phyloP scores from a whole-genome alignment of 768 basidiomycete species.

The Hericium rajendrae region DNA sequence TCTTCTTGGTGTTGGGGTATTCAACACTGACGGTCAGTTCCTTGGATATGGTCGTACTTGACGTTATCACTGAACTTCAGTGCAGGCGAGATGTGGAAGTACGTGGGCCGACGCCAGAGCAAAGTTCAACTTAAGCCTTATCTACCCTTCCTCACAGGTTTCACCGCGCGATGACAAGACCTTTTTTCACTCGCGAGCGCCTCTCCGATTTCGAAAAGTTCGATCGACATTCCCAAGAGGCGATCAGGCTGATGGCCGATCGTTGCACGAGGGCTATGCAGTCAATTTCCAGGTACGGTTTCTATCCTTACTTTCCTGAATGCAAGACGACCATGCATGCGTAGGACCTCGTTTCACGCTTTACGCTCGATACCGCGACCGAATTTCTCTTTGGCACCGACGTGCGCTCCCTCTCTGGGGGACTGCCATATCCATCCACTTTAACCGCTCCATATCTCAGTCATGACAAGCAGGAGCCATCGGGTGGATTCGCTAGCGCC shows the following conservation, averaged over 20 bases:
- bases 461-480: background rate
- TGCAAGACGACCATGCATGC: background rate
- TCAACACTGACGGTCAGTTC: constrained; percentile 36
- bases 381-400: constrained; percentile 40
- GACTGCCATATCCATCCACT: constrained; percentile 29
- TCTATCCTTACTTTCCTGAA: background rate
- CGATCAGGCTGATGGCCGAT: constrained; percentile 3
- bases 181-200: constrained; percentile 23
- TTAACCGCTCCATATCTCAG: background rate
- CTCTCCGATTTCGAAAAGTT: constrained; percentile 24
- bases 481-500: background rate
- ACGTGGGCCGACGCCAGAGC: background rate
- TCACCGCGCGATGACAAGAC: constrained; percentile 26
- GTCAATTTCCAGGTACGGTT: background rate
- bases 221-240: constrained; percentile 20
- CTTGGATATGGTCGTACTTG: background rate
- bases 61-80: too few species aligned
- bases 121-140: background rate
- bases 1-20: constrained; percentile 40
- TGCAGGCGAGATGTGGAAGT: background rate
- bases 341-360: constrained; percentile 35
- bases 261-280: background rate
- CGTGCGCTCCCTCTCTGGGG: constrained; percentile 26
- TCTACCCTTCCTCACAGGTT: constrained; percentile 14
- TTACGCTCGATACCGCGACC: constrained; percentile 42